Base-by-base conservation (phyloP, 2,329 filamentous ascomycete species). In the Geosmithia morbida region DNA sequence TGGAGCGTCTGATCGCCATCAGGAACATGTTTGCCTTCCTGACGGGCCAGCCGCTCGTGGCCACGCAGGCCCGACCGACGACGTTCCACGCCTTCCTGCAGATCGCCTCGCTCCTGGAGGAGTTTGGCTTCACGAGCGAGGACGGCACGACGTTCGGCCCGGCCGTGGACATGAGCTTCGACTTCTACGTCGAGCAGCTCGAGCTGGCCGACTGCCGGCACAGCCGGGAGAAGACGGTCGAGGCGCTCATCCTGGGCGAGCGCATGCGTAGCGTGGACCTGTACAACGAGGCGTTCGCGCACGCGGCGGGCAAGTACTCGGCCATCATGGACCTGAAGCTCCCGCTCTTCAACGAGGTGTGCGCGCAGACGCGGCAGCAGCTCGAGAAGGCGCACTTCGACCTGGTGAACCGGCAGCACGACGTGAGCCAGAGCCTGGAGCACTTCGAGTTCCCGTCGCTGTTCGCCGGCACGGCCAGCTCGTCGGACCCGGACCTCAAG, bases 401-500 rank as follows among this genome's bases (percentile, higher is more conserved):
- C 56, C 71, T 97, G 2, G 72, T 83, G 33, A 81, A 78, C 51
- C 79, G 87, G 18, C 75, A 87, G 50, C 74, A 80, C 51, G 81
- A 74, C 47, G 77, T 88, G 53, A 83, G 85, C 52, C 67, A 70
- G 30, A 82, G 85, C 42, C 69, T 97, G n/a, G 80, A 85, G 49
- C 79, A 87, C 51, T 97, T 97, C 55, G 87, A 96, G 30, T 96
- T 95, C 55, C 88, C 89, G 0, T 85, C 86, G 1, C 69, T 97
- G 5, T 97, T 95, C 59, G 79, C 87, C 0, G 92, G 92, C 33
- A 79, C 88, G 53, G 90, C 87, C 57, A 88, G 82, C 61, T 94
- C 87, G 3, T 87, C 84, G 1, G 75, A 79, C 19, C 72, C 73
- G 1, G 87, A 94, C 61, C 81, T 86, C 52, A 89, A 82, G 59